These are phyloP conservation scores for Cucurbita ficifolia DNA, from an alignment of 306 rosid species.

Conservation along the genomic window DNA sequence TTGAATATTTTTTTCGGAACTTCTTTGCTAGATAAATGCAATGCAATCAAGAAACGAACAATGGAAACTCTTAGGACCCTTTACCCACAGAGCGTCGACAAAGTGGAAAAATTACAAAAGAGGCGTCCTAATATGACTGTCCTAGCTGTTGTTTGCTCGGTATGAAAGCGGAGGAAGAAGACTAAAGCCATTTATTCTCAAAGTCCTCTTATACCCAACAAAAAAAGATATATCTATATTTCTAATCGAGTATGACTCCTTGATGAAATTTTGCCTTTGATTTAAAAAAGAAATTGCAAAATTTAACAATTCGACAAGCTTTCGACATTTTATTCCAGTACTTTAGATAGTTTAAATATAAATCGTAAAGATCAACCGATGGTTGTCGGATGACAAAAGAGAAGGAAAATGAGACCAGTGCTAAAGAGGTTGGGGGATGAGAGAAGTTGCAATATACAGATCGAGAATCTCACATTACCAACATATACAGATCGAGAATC, in stretches of 20 bases:
- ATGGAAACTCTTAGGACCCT: background rate
- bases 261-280: background rate
- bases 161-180: background rate
- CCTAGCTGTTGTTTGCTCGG: background rate
- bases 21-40: background rate
- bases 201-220: background rate
- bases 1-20: background rate
- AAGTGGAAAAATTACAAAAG: background rate
- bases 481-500: conserved; percentile 94
- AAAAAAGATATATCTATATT: background rate
- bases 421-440: background rate
- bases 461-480: conserved; percentile 66
- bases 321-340: background rate
- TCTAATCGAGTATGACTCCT: background rate
- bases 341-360: background rate
- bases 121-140: background rate
- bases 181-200: background rate
- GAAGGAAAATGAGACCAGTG: background rate
- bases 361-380: background rate
- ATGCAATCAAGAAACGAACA: background rate
- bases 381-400: background rate
- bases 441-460: no score
- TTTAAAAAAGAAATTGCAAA: background rate
- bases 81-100: background rate
- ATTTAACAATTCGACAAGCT: background rate